phyloP scores from a whole-genome alignment of 352 stramenopile genomes.

The Phytophthora tubulina region DNA sequence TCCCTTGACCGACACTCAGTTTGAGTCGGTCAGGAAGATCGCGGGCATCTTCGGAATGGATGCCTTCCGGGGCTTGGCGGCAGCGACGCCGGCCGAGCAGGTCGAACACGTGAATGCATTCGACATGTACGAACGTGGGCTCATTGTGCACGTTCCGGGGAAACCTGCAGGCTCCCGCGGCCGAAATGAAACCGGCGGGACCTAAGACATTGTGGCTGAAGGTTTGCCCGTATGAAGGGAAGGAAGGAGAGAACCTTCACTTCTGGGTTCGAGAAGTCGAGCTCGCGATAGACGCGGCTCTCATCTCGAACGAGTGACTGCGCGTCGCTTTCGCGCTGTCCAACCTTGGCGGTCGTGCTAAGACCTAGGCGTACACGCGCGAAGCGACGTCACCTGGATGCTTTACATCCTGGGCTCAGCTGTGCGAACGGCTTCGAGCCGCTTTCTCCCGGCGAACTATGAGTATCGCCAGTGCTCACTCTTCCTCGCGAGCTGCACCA shows the following conservation, averaged over 20 bases:
- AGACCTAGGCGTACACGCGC: constrained; percentile 30
- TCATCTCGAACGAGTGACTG: neutral
- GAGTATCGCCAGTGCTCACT: no score
- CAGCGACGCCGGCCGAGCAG: neutral
- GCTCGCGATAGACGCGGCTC: constrained; percentile 1
- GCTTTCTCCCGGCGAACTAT: constrained; percentile 3
- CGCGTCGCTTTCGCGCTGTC: neutral
- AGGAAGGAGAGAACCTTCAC: constrained; percentile 1
- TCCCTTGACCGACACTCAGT: neutral
- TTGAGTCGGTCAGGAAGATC: neutral
- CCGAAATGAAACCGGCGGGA: neutral
- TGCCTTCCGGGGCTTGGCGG: neutral
- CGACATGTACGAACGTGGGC: constrained; percentile 3
- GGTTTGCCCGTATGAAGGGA: neutral
- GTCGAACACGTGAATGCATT: neutral
- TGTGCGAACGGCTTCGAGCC: constrained; percentile 16
- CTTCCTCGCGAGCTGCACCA: constrained; percentile 10
- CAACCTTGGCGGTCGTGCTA: constrained; percentile 29
- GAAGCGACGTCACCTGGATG: neutral
- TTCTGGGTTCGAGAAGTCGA: neutral
- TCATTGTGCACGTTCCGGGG: neutral
- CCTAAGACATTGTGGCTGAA: neutral
- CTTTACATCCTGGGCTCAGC: constrained; percentile 16
- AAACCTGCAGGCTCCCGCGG: neutral
- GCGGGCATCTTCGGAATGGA: neutral